Evolutionary conservation across 2,329 filamentous ascomycete species (phyloP).

Genomic region (Colletotrichum sojae): DNA sequence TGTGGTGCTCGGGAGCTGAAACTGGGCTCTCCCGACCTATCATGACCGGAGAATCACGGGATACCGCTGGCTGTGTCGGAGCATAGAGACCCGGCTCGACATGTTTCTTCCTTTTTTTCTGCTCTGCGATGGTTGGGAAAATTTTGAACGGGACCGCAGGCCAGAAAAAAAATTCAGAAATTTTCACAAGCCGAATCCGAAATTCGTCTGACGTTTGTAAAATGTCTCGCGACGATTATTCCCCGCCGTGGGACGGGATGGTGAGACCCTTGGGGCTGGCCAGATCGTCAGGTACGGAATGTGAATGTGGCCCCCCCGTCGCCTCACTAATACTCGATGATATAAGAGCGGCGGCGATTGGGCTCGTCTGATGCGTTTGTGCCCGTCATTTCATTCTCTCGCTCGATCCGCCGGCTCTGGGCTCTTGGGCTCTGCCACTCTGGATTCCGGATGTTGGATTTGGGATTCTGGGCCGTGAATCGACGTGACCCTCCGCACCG

Average conservation of each 20-base stretch:
- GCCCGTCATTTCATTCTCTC: slow-evolving; percentile 20
- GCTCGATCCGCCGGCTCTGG: slow-evolving; percentile 21
- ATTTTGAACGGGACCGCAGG: slow-evolving; percentile 2
- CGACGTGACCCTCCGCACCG: slow-evolving; percentile 1
- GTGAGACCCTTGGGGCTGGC: slow-evolving; percentile 32
- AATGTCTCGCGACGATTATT: slow-evolving; percentile 37
- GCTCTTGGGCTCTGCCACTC: not conserved
- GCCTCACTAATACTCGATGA: slow-evolving; percentile 33
- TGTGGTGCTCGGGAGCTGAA: slow-evolving; percentile 19
- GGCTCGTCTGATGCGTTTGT: slow-evolving; percentile 20
- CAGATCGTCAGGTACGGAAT: slow-evolving; percentile 42
- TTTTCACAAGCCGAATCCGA: not conserved
- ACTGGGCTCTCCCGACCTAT: slow-evolving; percentile 29
- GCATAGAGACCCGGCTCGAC: slow-evolving; percentile 4
- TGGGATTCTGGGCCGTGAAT: slow-evolving; percentile 11
- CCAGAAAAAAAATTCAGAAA: slow-evolving; percentile 3
- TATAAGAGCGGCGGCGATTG: slow-evolving; percentile 31
- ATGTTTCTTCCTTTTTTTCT: slow-evolving; percentile 11
- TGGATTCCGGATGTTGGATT: not conserved
- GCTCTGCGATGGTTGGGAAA: not conserved
- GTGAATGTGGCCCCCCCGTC: slow-evolving; percentile 6
- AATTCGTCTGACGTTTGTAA: slow-evolving; percentile 6
- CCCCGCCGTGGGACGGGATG: slow-evolving; percentile 27
- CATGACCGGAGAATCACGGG: slow-evolving; percentile 20
- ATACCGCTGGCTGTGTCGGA: slow-evolving; percentile 25